These are phyloP conservation scores for Komagataella mondaviorum DNA, from an alignment of 805 yeast species.

Conservation along the genomic window DNA sequence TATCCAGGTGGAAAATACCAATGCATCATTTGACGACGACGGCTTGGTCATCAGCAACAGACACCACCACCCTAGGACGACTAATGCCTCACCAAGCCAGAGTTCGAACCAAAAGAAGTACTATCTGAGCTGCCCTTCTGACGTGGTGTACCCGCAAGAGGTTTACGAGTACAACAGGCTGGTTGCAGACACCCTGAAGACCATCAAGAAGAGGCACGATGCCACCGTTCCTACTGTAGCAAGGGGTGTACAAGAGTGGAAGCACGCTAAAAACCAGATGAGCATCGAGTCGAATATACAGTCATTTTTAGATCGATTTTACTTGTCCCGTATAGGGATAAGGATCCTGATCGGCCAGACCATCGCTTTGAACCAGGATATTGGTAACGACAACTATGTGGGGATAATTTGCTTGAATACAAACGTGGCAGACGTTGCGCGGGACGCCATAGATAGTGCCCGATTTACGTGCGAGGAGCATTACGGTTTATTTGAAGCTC, in stretches of 20 bases:
- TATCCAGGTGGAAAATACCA: not conserved
- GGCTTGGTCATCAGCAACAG: constrained; percentile 21
- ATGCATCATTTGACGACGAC: constrained; percentile 27
- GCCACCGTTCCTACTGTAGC: constrained; percentile 90
- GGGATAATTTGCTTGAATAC: constrained; percentile 84
- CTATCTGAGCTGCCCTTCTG: constrained; percentile 37
- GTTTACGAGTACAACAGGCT: constrained; percentile 55
- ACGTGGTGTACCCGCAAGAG: constrained; percentile 58
- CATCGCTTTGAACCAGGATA: constrained; percentile 58
- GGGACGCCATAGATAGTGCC: constrained; percentile 84
- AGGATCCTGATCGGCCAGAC: constrained; percentile 94
- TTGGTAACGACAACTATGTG: constrained; percentile 47
- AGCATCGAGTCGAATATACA: constrained; percentile 64
- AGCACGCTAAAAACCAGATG: constrained; percentile 28
- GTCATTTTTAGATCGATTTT: constrained; percentile 71
- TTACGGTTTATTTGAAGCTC: constrained; percentile 79
- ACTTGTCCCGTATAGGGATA: constrained; percentile 85
- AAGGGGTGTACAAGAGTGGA: constrained; percentile 89
- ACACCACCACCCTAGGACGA: not conserved
- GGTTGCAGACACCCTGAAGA: constrained; percentile 52
- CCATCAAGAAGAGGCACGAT: constrained; percentile 75
- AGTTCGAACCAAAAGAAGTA: constrained; percentile 17
- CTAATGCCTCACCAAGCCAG: not conserved
- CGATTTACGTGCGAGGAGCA: constrained; percentile 84
- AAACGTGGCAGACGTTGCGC: constrained; percentile 70